Evolutionary conservation across 2,329 filamentous ascomycete genomes (phyloP), one percentile per base, ranked within the genome.

Genomic region (Ophiocordyceps robertsii): DNA sequence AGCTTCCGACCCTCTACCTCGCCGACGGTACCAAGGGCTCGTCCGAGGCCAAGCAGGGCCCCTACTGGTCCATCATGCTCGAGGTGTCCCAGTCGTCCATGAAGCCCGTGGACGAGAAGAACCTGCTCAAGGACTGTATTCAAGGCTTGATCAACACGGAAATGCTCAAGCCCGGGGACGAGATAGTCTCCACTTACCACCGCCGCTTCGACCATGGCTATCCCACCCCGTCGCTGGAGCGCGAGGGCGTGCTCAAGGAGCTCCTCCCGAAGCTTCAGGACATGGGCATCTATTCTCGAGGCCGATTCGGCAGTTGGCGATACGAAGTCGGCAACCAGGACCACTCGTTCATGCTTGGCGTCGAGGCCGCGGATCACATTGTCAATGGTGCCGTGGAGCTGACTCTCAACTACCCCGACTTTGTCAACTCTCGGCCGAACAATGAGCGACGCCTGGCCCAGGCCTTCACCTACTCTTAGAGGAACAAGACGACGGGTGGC

Each of bases 41-140:
- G 53, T 72, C 71, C 40, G 80, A 84, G 57, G 68, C 86, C 46
- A 76, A 92, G 72, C 77, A 84, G 57, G 92, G 92, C 30, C 92
- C 92, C 36, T 98, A 98, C 80, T 98, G 92, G 92, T 96, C 90
- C 50, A 93, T 98, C 73, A 98, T 98, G 92, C 71, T 98, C 54
- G 92, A 98, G 68, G 84, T 98, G 47, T 96, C 92, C 29, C 86
- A 98, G 68, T 96, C 90, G 29, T 78, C 77, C 58, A 79, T 94
- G 82, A 98, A 98, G 77, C 86, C 88, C 33, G 89, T 96, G 29
- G 80, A 96, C 65, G 71, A 84, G 55, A 78, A 80, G 55, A 95
- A 82, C 63, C 68, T 98, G 49, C 73, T 98, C 56, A 77, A 76
- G 64, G 89, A 98, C 59, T 92, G 79, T 57, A 96, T 98, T 62